Evolutionary conservation across 352 stramenopile species (phyloP), one percentile per base, ranked within the genome.

Genomic region (Phytophthora sp.): DNA sequence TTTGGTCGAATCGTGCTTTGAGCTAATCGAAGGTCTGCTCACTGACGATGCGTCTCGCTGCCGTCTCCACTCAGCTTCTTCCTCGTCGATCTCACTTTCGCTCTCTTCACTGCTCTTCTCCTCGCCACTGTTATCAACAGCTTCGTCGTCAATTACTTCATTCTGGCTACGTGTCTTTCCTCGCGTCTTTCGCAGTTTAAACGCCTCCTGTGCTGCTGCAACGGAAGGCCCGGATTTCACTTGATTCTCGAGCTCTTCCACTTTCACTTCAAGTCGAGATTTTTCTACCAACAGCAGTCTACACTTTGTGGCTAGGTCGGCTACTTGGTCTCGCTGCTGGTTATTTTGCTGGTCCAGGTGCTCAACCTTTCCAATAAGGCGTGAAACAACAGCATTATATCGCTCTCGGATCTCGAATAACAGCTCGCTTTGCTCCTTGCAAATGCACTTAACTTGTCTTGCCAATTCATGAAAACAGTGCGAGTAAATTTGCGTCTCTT

Each of bases 401-500:
- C 71, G 75, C 10, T 66, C 54, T 1, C 77, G 74, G 18, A 91
- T 84, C 38, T 91, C 81, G n/a, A 66, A 43, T 15, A 92, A 51
- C 9, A 92, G 55, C 38, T 89, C 81, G 52, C 82, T 88, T 50
- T 94, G 85, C 63, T 94, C 85, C 38, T 77, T 82, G 58, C 83
- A 92, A 51, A 91, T 87, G 41, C 64, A 92, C 51, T 83, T 81
- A 49, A 92, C 87, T 51, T 94, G 85, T 3, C 83, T 76, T 20
- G 69, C 79, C 20, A 94, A 66, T 56, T 94, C 85, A 49, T 89
- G 79, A 54, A 91, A 94, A 46, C 82, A 90, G 26, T 89, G 20
- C 18, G 83, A 88, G 71, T 91, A 90, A 23, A 94, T 71, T 34
- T 60, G 64, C 46, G 71, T 79, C 54, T 94, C 85, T 6, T 76